phyloP scores from a whole-genome alignment of 208 protist species.

The Leishmania turanica region DNA sequence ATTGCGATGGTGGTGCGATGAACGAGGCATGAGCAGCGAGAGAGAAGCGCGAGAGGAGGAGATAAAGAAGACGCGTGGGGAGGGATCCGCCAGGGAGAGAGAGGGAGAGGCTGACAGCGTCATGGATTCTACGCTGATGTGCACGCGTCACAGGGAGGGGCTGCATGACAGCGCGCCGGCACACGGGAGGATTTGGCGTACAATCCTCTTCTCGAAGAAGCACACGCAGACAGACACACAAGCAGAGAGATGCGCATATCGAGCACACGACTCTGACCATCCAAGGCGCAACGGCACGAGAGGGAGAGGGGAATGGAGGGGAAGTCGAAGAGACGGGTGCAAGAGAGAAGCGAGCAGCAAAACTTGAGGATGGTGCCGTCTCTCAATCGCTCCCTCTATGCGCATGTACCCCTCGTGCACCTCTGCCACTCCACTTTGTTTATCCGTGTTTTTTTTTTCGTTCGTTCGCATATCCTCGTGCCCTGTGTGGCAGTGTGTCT shows the following conservation, averaged over 20 bases:
- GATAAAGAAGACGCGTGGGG: not conserved
- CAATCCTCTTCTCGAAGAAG: not conserved
- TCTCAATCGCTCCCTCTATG: not conserved
- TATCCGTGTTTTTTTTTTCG: not conserved
- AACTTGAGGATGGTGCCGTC: not conserved
- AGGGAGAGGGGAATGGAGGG: not conserved
- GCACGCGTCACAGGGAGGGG: not conserved
- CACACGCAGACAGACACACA: not conserved
- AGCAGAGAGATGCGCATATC: not conserved
- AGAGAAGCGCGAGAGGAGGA: not conserved
- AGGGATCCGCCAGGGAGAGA: not conserved
- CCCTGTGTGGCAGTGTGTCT: not conserved
- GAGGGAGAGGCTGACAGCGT: not conserved
- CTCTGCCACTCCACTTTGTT: not conserved
- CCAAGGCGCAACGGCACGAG: not conserved
- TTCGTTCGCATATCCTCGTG: not conserved
- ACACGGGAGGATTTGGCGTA: not conserved
- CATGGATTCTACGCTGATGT: not conserved
- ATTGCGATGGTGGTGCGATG: not conserved
- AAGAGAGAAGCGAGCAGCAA: not conserved
- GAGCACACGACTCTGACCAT: not conserved
- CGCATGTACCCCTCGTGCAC: not conserved
- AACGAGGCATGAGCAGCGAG: not conserved
- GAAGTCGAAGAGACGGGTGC: not conserved
- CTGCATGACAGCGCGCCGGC: not conserved